phyloP scores from a whole-genome alignment of 805 yeast genomes.

The Kockiozyma suomiensis region DNA sequence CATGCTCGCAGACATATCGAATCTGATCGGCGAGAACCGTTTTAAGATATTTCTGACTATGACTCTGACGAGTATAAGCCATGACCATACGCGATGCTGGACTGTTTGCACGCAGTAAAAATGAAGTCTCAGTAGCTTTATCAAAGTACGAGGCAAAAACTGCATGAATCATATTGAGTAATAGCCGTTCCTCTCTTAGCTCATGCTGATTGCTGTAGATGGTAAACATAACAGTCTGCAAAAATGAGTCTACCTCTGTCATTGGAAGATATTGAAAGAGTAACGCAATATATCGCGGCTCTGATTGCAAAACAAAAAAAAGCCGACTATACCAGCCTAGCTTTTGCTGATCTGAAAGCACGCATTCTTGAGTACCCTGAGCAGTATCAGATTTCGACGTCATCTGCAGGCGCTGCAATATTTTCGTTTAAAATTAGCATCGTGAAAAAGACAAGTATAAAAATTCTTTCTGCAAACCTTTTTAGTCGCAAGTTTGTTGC shows the following conservation, averaged over 20 bases:
- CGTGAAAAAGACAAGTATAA: not conserved
- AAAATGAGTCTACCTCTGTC: slow-evolving; percentile 45
- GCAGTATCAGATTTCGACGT: slow-evolving; percentile 40
- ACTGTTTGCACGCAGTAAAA: slow-evolving; percentile 45
- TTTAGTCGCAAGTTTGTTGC: slow-evolving; percentile 44
- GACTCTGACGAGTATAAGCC: slow-evolving; percentile 46
- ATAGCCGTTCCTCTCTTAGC: slow-evolving; percentile 46
- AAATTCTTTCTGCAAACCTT: slow-evolving; percentile 30
- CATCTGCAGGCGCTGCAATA: slow-evolving; percentile 39
- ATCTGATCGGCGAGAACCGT: slow-evolving; percentile 40
- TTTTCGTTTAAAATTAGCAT: slow-evolving; percentile 5
- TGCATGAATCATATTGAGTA: slow-evolving; percentile 45
- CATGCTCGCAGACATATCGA: slow-evolving; percentile 37
- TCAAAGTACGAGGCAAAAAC: slow-evolving; percentile 46
- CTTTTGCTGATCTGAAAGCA: slow-evolving; percentile 40
- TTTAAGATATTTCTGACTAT: slow-evolving; percentile 46
- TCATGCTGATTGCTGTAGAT: slow-evolving; percentile 49
- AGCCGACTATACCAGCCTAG: slow-evolving; percentile 42
- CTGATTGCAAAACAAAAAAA: slow-evolving; percentile 45
- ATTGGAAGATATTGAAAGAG: slow-evolving; percentile 42
- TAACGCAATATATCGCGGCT: slow-evolving; percentile 44
- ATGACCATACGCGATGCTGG: slow-evolving; percentile 48
- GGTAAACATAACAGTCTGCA: slow-evolving; percentile 47
- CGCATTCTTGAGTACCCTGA: slow-evolving; percentile 31
- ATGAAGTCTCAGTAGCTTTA: slow-evolving; percentile 41